phyloP scores from a whole-genome alignment of 208 protist species.

The Entamoeba moshkovskii region DNA sequence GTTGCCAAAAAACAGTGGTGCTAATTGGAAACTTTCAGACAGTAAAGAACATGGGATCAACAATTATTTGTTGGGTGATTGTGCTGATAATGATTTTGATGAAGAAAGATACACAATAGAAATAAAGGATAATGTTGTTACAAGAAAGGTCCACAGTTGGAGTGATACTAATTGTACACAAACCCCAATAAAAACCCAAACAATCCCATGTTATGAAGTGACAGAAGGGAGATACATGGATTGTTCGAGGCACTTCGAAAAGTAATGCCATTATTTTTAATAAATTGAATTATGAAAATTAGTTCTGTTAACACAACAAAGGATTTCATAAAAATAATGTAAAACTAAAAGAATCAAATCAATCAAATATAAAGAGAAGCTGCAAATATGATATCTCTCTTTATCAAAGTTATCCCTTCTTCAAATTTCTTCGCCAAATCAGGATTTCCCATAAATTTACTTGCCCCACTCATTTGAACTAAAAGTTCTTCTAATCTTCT shows the following conservation, averaged over 20 bases:
- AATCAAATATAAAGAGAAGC: neutral
- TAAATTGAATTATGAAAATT: no score
- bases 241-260: neutral
- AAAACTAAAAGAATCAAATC: neutral
- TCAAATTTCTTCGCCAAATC: neutral
- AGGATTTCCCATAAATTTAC: neutral
- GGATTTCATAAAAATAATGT: neutral
- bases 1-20: neutral
- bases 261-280: no score
- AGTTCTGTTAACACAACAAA: no score
- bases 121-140: neutral
- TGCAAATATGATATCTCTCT: neutral
- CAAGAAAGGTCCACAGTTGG: neutral
- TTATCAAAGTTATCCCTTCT: neutral
- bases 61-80: neutral
- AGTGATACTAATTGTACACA: neutral
- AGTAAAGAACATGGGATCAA: neutral
- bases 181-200: neutral
- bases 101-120: neutral
- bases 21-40: neutral
- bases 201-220: neutral
- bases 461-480: neutral
- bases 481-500: constrained; percentile 4
- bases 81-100: neutral
- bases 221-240: neutral